These are phyloP conservation scores for Pseudogymnoascus sp. DNA, from an alignment of 2,329 filamentous ascomycete genomes.

Conservation along the genomic window DNA sequence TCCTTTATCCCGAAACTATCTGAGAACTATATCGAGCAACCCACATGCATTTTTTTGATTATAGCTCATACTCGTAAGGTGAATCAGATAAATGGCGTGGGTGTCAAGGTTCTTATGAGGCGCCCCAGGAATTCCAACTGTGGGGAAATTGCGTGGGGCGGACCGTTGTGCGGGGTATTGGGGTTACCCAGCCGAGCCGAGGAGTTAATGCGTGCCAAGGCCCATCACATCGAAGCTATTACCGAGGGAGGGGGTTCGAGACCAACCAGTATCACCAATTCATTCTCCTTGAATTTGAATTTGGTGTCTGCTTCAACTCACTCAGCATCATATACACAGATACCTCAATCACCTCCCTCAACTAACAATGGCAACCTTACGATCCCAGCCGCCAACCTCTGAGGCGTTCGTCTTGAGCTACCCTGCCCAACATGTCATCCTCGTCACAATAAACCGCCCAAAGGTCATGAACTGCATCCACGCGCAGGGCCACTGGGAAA, in stretches of 20 bases:
- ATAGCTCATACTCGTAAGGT: not conserved
- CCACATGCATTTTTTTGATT: not conserved
- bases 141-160: constrained; percentile 5
- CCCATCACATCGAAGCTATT: not conserved
- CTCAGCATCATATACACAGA: not conserved
- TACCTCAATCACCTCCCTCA: not conserved
- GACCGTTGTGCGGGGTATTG: constrained; percentile 4
- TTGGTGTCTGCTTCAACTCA: not conserved
- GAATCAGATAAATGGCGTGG: not conserved
- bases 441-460: constrained; percentile 52
- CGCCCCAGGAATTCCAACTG: not conserved
- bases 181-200: constrained; percentile 3
- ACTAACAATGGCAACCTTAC: constrained; percentile 14
- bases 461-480: constrained; percentile 40
- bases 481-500: constrained; percentile 32
- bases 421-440: constrained; percentile 46
- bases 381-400: constrained; percentile 15
- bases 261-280: not conserved
- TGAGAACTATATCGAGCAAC: not conserved
- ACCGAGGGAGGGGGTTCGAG: not conserved
- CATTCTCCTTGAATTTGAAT: not conserved
- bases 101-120: not conserved
- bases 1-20: not conserved
- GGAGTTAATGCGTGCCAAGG: constrained; percentile 1
- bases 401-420: constrained; percentile 30